A percentile compares a stretch with the other conserved stretches of the same genome.
Evolutionary conservation across 2,329 filamentous ascomycete species (phyloP).

Genomic region (Apiospora arundinis): DNA sequence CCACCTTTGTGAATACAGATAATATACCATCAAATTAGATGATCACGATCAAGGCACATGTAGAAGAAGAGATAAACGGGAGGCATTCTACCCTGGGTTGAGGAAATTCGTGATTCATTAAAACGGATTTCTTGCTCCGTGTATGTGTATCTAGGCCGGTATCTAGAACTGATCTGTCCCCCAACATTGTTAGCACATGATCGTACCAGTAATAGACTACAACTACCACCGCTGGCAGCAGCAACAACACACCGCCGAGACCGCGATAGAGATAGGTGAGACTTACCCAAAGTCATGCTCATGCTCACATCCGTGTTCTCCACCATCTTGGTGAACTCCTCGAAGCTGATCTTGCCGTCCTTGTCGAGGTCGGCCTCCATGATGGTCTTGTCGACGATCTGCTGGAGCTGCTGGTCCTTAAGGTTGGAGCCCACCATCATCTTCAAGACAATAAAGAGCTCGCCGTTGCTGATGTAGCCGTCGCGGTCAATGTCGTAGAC

Average conservation of each 20-base stretch:
- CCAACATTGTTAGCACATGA: background rate
- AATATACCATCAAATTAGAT: background rate
- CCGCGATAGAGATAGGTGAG: background rate
- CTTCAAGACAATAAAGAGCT: constrained; percentile 99
- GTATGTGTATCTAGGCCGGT: constrained; percentile 25
- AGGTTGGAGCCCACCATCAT: constrained; percentile 99
- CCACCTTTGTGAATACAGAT: background rate
- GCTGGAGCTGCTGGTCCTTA: constrained; percentile 98
- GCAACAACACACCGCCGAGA: constrained; percentile 6
- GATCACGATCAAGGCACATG: background rate
- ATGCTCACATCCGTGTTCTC: constrained; percentile 86
- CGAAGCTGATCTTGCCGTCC: constrained; percentile 98
- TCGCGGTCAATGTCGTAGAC: constrained; percentile 99
- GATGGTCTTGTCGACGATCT: constrained; percentile 99
- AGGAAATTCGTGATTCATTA: constrained; percentile 22
- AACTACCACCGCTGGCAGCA: background rate
- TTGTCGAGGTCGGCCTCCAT: constrained; percentile 98
- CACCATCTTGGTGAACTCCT: constrained; percentile 99
- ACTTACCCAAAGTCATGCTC: constrained; percentile 75
- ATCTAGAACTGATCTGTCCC: constrained; percentile 39
- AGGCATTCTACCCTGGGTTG: background rate
- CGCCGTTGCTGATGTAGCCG: constrained; percentile 97
- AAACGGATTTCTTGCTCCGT: constrained; percentile 14
- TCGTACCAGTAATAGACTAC: background rate
- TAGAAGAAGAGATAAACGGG: background rate